Evolutionary conservation across 306 rosid genomes (phyloP).

Genomic region (Cicer pinnatifidum): DNA sequence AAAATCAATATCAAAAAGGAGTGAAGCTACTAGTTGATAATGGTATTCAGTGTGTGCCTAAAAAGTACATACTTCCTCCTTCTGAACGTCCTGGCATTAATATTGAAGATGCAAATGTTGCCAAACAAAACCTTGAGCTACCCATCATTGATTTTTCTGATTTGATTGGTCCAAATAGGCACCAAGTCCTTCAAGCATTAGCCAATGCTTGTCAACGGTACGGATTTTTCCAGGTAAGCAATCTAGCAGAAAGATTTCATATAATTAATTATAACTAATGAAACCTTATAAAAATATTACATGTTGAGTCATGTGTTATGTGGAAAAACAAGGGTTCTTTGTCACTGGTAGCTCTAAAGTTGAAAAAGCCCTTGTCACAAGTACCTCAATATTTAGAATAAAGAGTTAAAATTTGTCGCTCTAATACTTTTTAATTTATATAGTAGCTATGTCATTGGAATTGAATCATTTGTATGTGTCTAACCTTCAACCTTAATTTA

Average conservation of each 20-base stretch:
- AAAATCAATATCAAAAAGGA: constrained; percentile 60
- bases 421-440: no score
- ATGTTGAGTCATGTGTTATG: no score
- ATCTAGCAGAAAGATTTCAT: not conserved
- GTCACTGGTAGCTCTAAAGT: no score
- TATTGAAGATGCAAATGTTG: constrained; percentile 13
- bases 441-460: no score
- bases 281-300: not conserved
- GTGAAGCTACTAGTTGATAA: constrained; percentile 69
- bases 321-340: no score
- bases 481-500: no score
- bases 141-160: constrained; percentile 78
- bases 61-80: constrained; percentile 65
- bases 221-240: constrained; percentile 82
- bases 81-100: constrained; percentile 57
- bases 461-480: fast-evolving
- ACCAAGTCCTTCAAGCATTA: constrained; percentile 60
- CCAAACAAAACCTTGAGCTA: constrained; percentile 50
- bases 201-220: constrained; percentile 64
- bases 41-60: constrained; percentile 64
- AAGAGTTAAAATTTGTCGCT: no score
- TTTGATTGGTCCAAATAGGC: constrained; percentile 62
- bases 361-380: no score
- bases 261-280: not conserved
- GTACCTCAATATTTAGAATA: no score